phyloP scores from a whole-genome alignment of 306 rosid genomes.

The Acmispon strigosus region DNA sequence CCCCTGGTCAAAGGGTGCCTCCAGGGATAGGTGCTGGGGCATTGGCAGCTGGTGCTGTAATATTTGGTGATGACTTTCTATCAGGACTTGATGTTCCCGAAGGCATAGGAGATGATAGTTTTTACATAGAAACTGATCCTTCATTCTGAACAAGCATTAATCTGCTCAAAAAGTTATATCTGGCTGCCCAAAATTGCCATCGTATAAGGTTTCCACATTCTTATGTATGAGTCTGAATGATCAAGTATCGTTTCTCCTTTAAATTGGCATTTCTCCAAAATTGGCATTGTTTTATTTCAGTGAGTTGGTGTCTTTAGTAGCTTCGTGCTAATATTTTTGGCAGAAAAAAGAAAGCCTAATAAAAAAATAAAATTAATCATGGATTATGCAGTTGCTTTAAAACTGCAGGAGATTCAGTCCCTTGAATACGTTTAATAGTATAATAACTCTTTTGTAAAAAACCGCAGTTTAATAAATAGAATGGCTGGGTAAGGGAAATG shows the following conservation, averaged over 20 bases:
- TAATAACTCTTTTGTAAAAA: background rate
- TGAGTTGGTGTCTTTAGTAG: background rate
- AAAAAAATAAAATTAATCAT: background rate
- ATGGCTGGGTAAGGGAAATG: background rate
- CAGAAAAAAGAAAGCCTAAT: background rate
- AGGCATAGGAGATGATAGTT: conserved; percentile 37
- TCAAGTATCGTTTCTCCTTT: background rate
- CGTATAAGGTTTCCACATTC: background rate
- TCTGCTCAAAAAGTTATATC: conserved; percentile 12
- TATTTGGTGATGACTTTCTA: conserved; percentile 81
- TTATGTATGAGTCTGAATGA: background rate
- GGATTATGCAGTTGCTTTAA: background rate
- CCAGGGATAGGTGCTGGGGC: conserved; percentile 64
- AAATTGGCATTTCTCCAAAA: background rate
- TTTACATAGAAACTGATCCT: conserved; percentile 35
- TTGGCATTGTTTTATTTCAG: background rate
- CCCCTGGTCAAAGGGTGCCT: conserved; percentile 24
- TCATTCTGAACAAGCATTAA: conserved; percentile 36
- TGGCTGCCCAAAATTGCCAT: background rate
- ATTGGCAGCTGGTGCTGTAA: conserved; percentile 77
- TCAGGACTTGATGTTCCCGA: conserved; percentile 55
- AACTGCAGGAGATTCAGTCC: background rate
- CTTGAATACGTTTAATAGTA: background rate
- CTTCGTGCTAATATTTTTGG: background rate
- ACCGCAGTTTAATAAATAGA: background rate